Conservation (phyloP, 1,284 basidiomycete species). For the Schizophyllum commune region DNA sequence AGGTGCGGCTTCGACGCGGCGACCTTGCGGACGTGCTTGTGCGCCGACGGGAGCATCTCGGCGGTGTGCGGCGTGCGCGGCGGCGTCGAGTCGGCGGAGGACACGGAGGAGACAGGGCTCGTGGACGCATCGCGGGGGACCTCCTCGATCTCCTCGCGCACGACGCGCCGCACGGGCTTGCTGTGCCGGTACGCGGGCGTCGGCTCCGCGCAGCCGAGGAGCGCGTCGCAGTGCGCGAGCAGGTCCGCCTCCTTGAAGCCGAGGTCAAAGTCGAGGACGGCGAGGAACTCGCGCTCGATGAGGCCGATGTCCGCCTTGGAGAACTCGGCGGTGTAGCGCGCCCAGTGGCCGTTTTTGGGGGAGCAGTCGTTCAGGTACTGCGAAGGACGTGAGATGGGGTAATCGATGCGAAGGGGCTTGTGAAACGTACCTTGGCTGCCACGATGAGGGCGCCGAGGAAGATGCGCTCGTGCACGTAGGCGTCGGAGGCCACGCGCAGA, state of each 20-base stretch:
- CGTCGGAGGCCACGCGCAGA: slow-evolving; percentile 47
- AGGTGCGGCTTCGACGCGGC: neutral
- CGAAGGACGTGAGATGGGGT: slow-evolving; percentile 6
- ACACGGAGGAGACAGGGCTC: neutral
- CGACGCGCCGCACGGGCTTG: neutral
- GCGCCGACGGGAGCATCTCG: neutral
- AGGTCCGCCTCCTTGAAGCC: slow-evolving; percentile 40
- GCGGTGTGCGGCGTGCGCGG: neutral
- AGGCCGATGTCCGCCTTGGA: slow-evolving; percentile 52
- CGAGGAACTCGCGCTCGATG: slow-evolving; percentile 55
- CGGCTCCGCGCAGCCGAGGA: neutral
- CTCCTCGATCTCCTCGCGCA: neutral
- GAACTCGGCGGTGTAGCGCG: slow-evolving; percentile 51
- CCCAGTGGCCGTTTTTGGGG: slow-evolving; percentile 56
- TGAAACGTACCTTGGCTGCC: slow-evolving; percentile 41
- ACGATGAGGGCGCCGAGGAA: slow-evolving; percentile 51
- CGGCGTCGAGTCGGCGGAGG: neutral
- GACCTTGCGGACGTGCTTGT: neutral
- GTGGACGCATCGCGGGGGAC: neutral
- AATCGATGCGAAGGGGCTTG: slow-evolving; percentile 5
- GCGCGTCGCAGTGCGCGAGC: slow-evolving; percentile 33
- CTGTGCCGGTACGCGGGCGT: neutral
- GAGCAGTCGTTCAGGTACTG: slow-evolving; percentile 53
- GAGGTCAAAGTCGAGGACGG: slow-evolving; percentile 49
- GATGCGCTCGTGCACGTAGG: slow-evolving; percentile 54